Percentiles rank a stretch among this genome's conserved stretches.
Conservation (phyloP, 2,329 filamentous ascomycete species). For the Exophiala sp. region DNA sequence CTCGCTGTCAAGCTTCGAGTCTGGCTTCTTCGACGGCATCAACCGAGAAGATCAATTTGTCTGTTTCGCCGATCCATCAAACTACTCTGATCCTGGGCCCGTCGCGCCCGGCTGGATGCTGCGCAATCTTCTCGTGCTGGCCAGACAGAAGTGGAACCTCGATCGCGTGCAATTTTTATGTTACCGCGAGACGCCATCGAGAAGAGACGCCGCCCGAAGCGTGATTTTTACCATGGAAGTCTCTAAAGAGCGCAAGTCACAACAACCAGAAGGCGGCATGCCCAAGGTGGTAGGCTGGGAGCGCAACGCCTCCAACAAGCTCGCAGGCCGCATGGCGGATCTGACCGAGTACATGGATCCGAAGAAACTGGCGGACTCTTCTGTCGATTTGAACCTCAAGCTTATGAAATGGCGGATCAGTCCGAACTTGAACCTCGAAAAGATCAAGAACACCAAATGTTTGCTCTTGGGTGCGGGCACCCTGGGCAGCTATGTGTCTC, state of each 20-base stretch:
- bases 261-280: slow-evolving; percentile 44
- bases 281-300: slow-evolving; percentile 97
- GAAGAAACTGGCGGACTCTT: slow-evolving; percentile 77
- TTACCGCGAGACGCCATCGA: slow-evolving; percentile 78
- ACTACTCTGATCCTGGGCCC: slow-evolving; percentile 86
- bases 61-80: slow-evolving; percentile 88
- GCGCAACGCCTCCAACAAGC: slow-evolving; percentile 71
- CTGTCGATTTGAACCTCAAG: slow-evolving; percentile 93
- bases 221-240: slow-evolving; percentile 64
- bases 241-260: slow-evolving; percentile 9
- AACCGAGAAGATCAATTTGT: slow-evolving; percentile 73
- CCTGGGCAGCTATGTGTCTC: slow-evolving; percentile 86
- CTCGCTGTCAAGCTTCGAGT: slow-evolving; percentile 73
- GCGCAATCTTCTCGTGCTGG: slow-evolving; percentile 79
- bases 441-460: slow-evolving; percentile 85
- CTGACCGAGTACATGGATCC: slow-evolving; percentile 94
- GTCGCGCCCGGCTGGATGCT: slow-evolving; percentile 92
- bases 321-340: slow-evolving; percentile 74
- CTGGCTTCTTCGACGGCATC: slow-evolving; percentile 76
- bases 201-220: slow-evolving; percentile 76
- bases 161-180: slow-evolving; percentile 78
- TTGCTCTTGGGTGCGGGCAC: slow-evolving; percentile 89
- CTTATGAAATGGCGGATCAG: slow-evolving; percentile 98
- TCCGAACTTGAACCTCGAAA: slow-evolving; percentile 79
- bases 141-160: slow-evolving; percentile 76